phyloP scores from a whole-genome alignment of 192 early-diverging fungal species.

The Cladochytrium replicatum region DNA sequence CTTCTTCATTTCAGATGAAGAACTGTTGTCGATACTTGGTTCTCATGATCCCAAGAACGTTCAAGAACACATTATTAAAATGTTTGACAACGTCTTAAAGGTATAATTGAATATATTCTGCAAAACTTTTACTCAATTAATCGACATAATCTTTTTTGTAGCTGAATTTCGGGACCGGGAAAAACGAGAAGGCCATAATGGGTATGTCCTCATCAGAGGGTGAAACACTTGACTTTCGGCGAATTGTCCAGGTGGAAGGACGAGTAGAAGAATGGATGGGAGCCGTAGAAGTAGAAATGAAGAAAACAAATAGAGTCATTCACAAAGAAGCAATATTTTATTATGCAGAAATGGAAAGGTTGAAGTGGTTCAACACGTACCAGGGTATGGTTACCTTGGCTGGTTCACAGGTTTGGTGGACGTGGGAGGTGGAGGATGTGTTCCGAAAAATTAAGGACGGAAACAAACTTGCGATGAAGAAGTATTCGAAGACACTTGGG shows the following conservation, averaged over 20 bases:
- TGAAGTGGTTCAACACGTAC: conserved; percentile 42
- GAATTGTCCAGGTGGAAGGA: conserved; percentile 37
- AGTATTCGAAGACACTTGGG: conserved; percentile 39
- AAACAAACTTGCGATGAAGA: conserved; percentile 50
- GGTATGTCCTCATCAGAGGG: conserved; percentile 52
- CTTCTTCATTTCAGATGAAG: conserved; percentile 56
- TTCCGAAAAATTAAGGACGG: conserved; percentile 46
- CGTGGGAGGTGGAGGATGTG: conserved; percentile 56
- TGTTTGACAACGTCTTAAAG: conserved; percentile 54
- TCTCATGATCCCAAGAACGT: conserved; percentile 50
- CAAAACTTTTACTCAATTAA: conserved; percentile 6
- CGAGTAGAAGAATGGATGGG: conserved; percentile 53
- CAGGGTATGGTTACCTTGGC: conserved; percentile 51
- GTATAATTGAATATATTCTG: too few relatives aligned
- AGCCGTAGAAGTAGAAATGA: conserved; percentile 52
- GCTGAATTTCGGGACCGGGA: conserved; percentile 52
- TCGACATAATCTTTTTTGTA: too few relatives aligned
- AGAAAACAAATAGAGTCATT: conserved; percentile 43
- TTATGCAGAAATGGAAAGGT: conserved; percentile 46
- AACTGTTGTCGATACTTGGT: conserved; percentile 50
- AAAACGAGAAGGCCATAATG: conserved; percentile 45
- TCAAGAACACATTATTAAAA: conserved; percentile 57
- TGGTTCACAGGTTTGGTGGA: conserved; percentile 59
- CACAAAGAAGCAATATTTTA: conserved; percentile 52
- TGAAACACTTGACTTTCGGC: conserved; percentile 37